Evolutionary conservation across 208 protist genomes (phyloP).

Genomic region (Leishmania mexicana): DNA sequence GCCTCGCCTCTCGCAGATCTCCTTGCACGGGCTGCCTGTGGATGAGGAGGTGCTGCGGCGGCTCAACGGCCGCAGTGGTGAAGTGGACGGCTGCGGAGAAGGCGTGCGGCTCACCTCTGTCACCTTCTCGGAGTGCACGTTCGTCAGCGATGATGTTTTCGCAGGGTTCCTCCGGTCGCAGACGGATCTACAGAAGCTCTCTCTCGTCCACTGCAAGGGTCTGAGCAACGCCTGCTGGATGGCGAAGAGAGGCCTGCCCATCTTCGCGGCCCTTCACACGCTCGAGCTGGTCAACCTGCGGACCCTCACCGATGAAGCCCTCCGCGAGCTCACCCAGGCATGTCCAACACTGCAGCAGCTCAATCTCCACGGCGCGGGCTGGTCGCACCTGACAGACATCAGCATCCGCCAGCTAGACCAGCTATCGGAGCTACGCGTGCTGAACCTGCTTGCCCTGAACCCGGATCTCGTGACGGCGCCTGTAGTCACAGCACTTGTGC

Average conservation of each 20-base stretch:
- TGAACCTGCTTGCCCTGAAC: slow-evolving; percentile 13
- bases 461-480: slow-evolving; percentile 11
- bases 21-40: slow-evolving; percentile 6
- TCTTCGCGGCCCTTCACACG: neutral
- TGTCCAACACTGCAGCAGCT: slow-evolving; percentile 11
- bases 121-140: slow-evolving; percentile 15
- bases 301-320: slow-evolving; percentile 14
- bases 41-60: slow-evolving; percentile 6
- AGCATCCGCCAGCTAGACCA: slow-evolving; percentile 10
- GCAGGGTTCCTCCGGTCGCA: neutral
- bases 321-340: neutral
- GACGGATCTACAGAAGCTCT: neutral
- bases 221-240: slow-evolving; percentile 10
- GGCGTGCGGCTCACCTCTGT: slow-evolving; percentile 3
- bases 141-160: slow-evolving; percentile 4
- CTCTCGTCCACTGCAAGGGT: slow-evolving; percentile 8
- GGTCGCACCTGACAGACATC: slow-evolving; percentile 13
- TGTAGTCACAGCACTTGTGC: slow-evolving; percentile 3
- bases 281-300: slow-evolving; percentile 14
- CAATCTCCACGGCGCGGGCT: slow-evolving; percentile 13
- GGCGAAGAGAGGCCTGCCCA: neutral
- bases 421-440: slow-evolving; percentile 7
- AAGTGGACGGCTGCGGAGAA: neutral
- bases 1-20: slow-evolving; percentile 3
- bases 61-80: neutral